These are phyloP conservation scores for Purshia tridentata DNA, from an alignment of 306 rosid species.

Conservation along the genomic window DNA sequence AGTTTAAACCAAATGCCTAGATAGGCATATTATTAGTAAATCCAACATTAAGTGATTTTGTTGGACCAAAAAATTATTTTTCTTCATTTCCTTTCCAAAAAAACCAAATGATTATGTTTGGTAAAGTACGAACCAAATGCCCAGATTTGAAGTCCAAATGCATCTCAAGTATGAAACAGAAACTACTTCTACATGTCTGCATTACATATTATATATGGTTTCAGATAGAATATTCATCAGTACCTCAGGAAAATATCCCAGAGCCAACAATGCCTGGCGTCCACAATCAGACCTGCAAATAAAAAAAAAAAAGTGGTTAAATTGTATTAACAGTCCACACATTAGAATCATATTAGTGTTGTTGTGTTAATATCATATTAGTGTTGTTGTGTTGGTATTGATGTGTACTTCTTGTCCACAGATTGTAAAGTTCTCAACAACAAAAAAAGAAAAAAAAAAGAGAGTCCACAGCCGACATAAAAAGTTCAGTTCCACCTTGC, in stretches of 20 bases:
- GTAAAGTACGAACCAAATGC: not conserved
- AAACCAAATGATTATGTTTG: not conserved
- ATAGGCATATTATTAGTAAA: too few species aligned
- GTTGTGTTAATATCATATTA: too few species aligned
- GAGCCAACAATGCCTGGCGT: slow-evolving; percentile 78
- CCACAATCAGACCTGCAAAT: slow-evolving; percentile 90
- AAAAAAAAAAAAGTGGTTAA: slow-evolving; percentile 24
- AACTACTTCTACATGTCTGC: not conserved
- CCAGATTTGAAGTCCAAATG: not conserved
- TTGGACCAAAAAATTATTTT: not conserved
- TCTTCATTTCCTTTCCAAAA: not conserved
- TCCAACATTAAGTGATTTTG: too few species aligned
- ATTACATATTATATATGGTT: not conserved
- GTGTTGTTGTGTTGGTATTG: too few species aligned
- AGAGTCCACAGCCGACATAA: slow-evolving; percentile 12
- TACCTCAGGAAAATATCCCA: slow-evolving; percentile 93
- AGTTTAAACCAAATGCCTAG: not conserved
- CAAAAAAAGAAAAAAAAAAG: too few species aligned
- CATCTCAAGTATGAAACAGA: not conserved
- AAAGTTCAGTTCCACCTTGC: slow-evolving; percentile 57
- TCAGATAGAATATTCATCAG: slow-evolving; percentile 18
- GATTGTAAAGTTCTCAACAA: too few species aligned
- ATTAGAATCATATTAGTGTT: too few species aligned
- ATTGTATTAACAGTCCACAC: slow-evolving; percentile 1
- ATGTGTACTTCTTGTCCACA: too few species aligned